Evolutionary conservation across 768 basidiomycete species (phyloP), one percentile per base, ranked within the genome.

Genomic region (Sporobolomyces phaffii): DNA sequence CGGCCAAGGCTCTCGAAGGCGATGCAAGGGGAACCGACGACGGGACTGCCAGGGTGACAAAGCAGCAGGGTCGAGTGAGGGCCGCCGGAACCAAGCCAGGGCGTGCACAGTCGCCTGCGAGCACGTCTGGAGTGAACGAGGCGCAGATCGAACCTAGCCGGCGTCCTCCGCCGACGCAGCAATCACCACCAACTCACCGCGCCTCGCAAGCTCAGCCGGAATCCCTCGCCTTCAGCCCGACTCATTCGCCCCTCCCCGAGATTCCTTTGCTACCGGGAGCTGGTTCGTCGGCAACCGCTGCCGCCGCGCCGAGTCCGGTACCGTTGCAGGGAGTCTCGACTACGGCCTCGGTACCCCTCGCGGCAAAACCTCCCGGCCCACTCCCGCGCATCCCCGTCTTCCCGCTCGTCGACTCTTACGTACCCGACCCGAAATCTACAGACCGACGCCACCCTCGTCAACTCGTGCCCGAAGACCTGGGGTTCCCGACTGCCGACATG

Each of bases 331-430:
- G 52, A 18, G 26, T n/a, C 8, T 68, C 58, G 44, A 40, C 62
- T 8, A 50, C 67, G 0, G 50, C 56, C 2, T 53, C 49, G 26
- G 28, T 17, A 14, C 41, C 56, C 2, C 2, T 58, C 56, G 56
- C 56, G 38, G 28, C 11, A 33, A 53, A 47, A 26, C 61, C 34
- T 36, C n/a, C 45, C 26, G 47, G 36, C 15, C 59, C 58, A 28
- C 40, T 50, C 7, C 48, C 57, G 7, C 68, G 68, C 63, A 51
- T 64, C 24, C 68, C 68, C 18, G 44, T 60, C 41, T 69, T 69
- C 60, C 68, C 68, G n/a, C 68, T 69, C 49, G 60, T 65, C 60
- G 68, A 69, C 44, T 54, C 68, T 5, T 69, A 69, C 60, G 60
- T 64, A 10, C 63, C 68, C 48, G 63, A 69, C 11, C 31, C 68